A percentile compares a stretch with the other conserved stretches of the same genome.
These are phyloP conservation scores for Crithidia expoeki DNA, from an alignment of 208 protist species.

Conservation along the genomic window DNA sequence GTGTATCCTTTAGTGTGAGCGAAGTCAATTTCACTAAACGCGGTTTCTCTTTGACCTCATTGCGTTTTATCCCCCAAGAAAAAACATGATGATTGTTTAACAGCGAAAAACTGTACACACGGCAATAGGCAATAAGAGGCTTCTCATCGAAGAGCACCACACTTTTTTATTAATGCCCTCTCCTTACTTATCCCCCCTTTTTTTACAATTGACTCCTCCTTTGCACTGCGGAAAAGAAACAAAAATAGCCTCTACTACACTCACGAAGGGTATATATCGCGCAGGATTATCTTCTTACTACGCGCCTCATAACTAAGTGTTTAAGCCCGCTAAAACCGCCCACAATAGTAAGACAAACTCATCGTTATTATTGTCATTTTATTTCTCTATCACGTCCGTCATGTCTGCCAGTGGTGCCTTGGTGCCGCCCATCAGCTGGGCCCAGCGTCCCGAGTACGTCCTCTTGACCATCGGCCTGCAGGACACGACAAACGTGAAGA, in stretches of 20 bases:
- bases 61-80: no score
- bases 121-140: no score
- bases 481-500: slow-evolving; percentile 67
- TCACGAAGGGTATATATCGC: neutral
- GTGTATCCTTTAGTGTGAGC: no score
- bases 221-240: neutral
- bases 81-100: no score
- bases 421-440: slow-evolving; percentile 81
- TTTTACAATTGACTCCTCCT: neutral
- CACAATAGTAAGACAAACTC: neutral
- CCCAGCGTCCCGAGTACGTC: slow-evolving; percentile 78
- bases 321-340: no score
- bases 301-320: no score
- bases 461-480: slow-evolving; percentile 81
- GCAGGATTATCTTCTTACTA: neutral
- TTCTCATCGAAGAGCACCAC: no score
- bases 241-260: neutral
- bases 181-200: neutral
- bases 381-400: slow-evolving; percentile 19
- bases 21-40: no score
- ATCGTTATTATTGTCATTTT: slow-evolving; percentile 10
- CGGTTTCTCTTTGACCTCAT: no score
- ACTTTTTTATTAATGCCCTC: no score
- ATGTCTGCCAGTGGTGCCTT: slow-evolving; percentile 33
- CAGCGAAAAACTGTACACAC: no score